Base-by-base conservation (phyloP, 177 flowering plant species). In the Vitis hybrid region DNA sequence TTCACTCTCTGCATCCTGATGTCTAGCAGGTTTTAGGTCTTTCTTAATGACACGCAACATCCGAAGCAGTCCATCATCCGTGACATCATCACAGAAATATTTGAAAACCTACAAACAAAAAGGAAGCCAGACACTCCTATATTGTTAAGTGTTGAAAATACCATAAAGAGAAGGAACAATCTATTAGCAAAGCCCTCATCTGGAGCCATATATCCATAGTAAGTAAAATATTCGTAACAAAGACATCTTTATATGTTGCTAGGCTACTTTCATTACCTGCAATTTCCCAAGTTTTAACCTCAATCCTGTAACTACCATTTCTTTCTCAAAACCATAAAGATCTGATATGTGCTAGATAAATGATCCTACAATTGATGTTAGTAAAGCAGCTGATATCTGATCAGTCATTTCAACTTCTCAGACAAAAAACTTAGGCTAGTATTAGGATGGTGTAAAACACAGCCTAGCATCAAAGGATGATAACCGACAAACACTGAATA, bases 11-110 rank as follows among this genome's bases (percentile, higher is more conserved):
- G 70, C 76, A 40, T 77, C 75, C 60, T 78, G 85, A 77, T 84
- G 93, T 69, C 98, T 81, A 63, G 88, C 84, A 2, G 91, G 94
- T 79, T 93, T 93, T 69, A 95, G 70, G 78, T 84, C 96, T 73
- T 84, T 89, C 77, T 88, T 95, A 56, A 95, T 83, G 51, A 95
- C 90, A 61, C 85, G 83, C 77, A 95, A 75, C 97, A 95, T 93
- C 55, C 87, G 79, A 13, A 85, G 75, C 62, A 95, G 78, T 21
- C 94, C 93, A 71, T 86, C 89, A 65, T 89, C 89, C 1, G 91
- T 88, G 68, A 93, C 79, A 55, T 85, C 85, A 50, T 69, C 63
- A 60, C 97, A 88, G 76, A 89, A 92, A 67, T 72, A 79, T 82
- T 78, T 90, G 81, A 95, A 93, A 75, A 90, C 97, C 98, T 95